A percentile compares a stretch with the other conserved stretches of the same genome.
Evolutionary conservation across 768 basidiomycete genomes (phyloP).

Genomic region (Boletus bicolor): DNA sequence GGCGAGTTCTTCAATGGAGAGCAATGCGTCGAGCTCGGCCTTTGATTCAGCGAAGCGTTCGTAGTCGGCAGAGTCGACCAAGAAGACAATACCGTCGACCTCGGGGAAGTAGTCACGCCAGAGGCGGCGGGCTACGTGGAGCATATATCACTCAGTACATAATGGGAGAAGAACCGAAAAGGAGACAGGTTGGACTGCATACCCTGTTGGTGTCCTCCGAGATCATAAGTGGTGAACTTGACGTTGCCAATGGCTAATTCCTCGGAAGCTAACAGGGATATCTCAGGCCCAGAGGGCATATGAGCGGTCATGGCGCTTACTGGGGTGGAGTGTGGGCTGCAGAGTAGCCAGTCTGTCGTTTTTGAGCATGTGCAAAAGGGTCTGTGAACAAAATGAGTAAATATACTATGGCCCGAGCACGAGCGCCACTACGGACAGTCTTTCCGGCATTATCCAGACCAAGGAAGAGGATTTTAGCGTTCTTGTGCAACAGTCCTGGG

Average conservation of each 20-base stretch:
- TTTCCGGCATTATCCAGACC: slow-evolving; percentile 99
- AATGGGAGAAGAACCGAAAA: neutral
- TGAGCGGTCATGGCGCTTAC: slow-evolving; percentile 44
- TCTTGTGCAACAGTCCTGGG: slow-evolving; percentile 89
- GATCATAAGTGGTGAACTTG: slow-evolving; percentile 98
- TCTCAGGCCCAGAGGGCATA: slow-evolving; percentile 1
- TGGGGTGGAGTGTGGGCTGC: slow-evolving; percentile 97
- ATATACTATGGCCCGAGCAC: neutral
- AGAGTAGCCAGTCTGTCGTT: slow-evolving; percentile 96
- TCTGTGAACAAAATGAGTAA: slow-evolving; percentile 45
- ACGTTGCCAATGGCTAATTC: slow-evolving; percentile 98
- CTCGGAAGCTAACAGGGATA: slow-evolving; percentile 73
- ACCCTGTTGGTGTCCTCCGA: slow-evolving; percentile 98
- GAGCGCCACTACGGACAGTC: slow-evolving; percentile 60
- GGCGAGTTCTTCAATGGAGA: slow-evolving; percentile 90
- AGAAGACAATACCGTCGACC: slow-evolving; percentile 97
- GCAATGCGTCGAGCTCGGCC: slow-evolving; percentile 93
- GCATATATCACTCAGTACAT: neutral
- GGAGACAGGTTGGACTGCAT: slow-evolving; percentile 13
- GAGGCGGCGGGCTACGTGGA: slow-evolving; percentile 77
- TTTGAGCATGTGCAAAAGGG: slow-evolving; percentile 98
- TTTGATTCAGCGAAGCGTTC: slow-evolving; percentile 97
- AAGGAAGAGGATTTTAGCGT: slow-evolving; percentile 98
- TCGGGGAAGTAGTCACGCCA: slow-evolving; percentile 99
- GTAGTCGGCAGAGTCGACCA: slow-evolving; percentile 95